Evolutionary conservation across 139 green algal genomes (phyloP).

Genomic region (Picochlorum sp.): DNA sequence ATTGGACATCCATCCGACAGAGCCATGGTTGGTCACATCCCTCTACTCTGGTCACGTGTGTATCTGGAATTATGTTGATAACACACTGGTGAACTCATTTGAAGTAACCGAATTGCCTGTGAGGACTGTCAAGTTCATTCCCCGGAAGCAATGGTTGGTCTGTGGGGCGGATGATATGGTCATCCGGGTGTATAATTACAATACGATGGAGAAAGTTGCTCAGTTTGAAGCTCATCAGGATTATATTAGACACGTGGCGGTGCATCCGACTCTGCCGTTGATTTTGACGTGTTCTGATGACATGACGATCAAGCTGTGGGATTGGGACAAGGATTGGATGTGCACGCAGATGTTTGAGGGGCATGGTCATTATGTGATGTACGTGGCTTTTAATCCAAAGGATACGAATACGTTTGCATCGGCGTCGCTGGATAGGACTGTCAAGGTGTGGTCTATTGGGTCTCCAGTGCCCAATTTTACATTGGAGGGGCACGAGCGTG

Average conservation of each 20-base stretch:
- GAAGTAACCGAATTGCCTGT: constrained; percentile 95
- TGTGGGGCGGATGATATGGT: constrained; percentile 95
- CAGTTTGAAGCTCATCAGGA: constrained; percentile 96
- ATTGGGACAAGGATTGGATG: constrained; percentile 93
- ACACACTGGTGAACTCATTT: constrained; percentile 96
- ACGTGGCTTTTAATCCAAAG: constrained; percentile 97
- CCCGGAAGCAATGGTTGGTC: constrained; percentile 95
- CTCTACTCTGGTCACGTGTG: constrained; percentile 71
- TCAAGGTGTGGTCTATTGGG: constrained; percentile 97
- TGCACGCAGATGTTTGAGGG: constrained; percentile 97
- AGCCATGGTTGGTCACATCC: constrained; percentile 80
- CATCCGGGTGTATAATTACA: constrained; percentile 99
- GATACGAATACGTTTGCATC: constrained; percentile 98
- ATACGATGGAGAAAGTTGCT: constrained; percentile 97
- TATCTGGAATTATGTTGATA: constrained; percentile 92
- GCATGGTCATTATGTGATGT: constrained; percentile 99
- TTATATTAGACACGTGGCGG: constrained; percentile 92
- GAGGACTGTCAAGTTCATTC: constrained; percentile 90
- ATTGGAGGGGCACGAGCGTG: constrained; percentile 97
- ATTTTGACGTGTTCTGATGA: constrained; percentile 93
- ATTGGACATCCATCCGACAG: constrained; percentile 96
- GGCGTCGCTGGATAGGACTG: constrained; percentile 89
- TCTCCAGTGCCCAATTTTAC: constrained; percentile 94
- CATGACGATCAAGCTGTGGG: constrained; percentile 99
- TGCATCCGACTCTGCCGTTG: constrained; percentile 89